Evolutionary conservation across 108 stramenopile genomes (phyloP), one percentile per base, ranked within the genome.

Genomic region (Thalassiosira profunda): DNA sequence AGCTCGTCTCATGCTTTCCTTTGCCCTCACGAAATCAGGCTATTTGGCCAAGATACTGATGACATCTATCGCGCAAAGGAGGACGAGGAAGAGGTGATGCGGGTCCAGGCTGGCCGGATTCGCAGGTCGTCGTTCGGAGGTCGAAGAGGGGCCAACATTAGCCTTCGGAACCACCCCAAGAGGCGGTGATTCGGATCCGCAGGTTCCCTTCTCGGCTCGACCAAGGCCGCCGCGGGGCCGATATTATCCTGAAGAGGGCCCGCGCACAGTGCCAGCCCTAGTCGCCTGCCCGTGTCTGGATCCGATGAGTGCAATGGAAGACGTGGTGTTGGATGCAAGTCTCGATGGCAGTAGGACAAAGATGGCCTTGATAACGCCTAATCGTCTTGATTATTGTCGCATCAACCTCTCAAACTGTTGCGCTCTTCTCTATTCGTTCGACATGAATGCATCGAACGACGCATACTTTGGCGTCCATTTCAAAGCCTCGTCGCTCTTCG

Each of bases 401-500:
- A 23, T 53, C 25, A 28, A 31, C 9, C 8, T 42, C 2, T 6
- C 1, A 2, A 41, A 26, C 4, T 14, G 26, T 31, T 31, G 14
- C 42, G 23, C 17, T 9, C 52, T 11, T 64, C 59, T 64, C 53
- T 45, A 38, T 35, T 17, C 43, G 12, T 59, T 73, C 17, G 59
- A 43, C 93, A 94, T 91, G 65, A 94, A 94, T 25, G 67, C 70
- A 58, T 90, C 90, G 59, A 95, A 95, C 3, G 94, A 93, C 4
- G 60, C 40, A 77, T 86, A 95, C 41, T 23, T 82, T 7, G 94
- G 90, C 21, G 63, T 71, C 91, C 91, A 95, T n/a, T 85, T 33
- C 60, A 92, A 65, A n/a, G 48, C 70, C 10, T 66, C 58, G 42
- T 95, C 75, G 48, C 86, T 93, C 33, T 55, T 58, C 1, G 85